These are phyloP conservation scores for Pilaira anomala DNA, from an alignment of 192 early-diverging fungal genomes.

Conservation along the genomic window DNA sequence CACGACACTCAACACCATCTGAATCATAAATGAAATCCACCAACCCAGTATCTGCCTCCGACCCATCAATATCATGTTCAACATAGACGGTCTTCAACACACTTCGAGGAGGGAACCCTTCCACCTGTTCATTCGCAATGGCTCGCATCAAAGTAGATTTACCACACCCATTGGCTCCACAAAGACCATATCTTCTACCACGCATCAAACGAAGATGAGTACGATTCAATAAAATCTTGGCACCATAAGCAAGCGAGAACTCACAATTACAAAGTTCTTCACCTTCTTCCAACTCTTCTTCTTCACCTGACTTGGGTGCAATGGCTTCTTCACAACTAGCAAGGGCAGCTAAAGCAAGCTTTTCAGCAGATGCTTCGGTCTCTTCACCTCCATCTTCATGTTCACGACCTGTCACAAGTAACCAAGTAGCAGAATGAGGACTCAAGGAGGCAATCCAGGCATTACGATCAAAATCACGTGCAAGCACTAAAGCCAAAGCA, in stretches of 20 bases:
- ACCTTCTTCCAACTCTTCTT: conserved; percentile 53
- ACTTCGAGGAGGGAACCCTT: conserved; percentile 74
- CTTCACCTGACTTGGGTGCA: conserved; percentile 29
- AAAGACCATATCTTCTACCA: conserved; percentile 81
- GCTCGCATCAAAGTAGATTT: conserved; percentile 79
- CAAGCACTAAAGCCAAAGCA: conserved; percentile 56
- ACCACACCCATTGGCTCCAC: conserved; percentile 80
- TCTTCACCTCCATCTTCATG: conserved; percentile 20
- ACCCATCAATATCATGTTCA: conserved; percentile 74
- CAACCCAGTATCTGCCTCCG: conserved; percentile 66
- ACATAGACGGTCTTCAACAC: conserved; percentile 78
- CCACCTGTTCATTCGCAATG: conserved; percentile 79
- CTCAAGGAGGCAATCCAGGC: conserved; percentile 60
- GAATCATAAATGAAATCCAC: conserved; percentile 63
- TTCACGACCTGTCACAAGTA: conserved; percentile 32
- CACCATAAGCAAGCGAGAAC: conserved; percentile 83
- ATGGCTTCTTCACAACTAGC: conserved; percentile 46
- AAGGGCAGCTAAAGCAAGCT: conserved; percentile 48
- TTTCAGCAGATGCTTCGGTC: conserved; percentile 50
- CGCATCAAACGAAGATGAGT: conserved; percentile 59
- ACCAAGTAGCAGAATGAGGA: conserved; percentile 55
- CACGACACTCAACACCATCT: conserved; percentile 55
- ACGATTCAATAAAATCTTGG: conserved; percentile 78
- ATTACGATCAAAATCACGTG: conserved; percentile 57
- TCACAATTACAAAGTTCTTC: conserved; percentile 68